A percentile compares a stretch with the other conserved stretches of the same genome.
Conservation (phyloP, 371 early-diverging fungal species). For the Mitosporidium daphniae region DNA sequence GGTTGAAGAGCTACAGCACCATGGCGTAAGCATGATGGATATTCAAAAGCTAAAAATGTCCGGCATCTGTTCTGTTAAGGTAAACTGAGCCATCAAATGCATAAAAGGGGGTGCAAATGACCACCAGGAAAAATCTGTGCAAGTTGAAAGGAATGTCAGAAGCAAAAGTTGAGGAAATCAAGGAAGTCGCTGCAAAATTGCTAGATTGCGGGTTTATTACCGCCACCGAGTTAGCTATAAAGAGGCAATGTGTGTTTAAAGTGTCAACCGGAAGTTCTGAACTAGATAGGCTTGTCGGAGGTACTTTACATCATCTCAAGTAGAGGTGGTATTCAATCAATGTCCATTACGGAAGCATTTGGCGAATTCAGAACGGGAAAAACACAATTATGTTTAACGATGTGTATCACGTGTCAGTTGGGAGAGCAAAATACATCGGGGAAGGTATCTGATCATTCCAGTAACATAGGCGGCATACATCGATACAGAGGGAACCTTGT, state of each 20-base stretch:
- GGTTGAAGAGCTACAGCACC: constrained; percentile 9
- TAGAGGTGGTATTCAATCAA: constrained; percentile 32
- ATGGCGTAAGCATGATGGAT: constrained; percentile 35
- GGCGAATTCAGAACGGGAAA: constrained; percentile 30
- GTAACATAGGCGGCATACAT: constrained; percentile 17
- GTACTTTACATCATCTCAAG: background rate
- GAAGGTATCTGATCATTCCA: no score
- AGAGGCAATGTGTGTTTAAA: constrained; percentile 3
- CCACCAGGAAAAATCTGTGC: constrained; percentile 18
- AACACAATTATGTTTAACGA: constrained; percentile 31
- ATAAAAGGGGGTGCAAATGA: constrained; percentile 33
- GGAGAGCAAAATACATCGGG: no score
- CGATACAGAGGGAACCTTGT: constrained; percentile 32
- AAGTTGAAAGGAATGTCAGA: constrained; percentile 45
- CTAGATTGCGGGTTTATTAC: constrained; percentile 2
- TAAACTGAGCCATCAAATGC: constrained; percentile 3
- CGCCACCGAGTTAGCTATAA: constrained; percentile 3
- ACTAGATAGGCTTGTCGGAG: constrained; percentile 9
- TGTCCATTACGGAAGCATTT: constrained; percentile 47
- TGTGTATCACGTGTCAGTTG: constrained; percentile 32
- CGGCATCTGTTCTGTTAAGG: constrained; percentile 34
- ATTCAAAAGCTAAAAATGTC: constrained; percentile 34
- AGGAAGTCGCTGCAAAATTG: constrained; percentile 20
- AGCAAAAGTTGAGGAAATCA: constrained; percentile 45
- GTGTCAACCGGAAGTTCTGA: constrained; percentile 5